A percentile compares a stretch with the other conserved stretches of the same genome.
Evolutionary conservation across 2,329 filamentous ascomycete genomes (phyloP).

Genomic region (Claviceps humidiphila): DNA sequence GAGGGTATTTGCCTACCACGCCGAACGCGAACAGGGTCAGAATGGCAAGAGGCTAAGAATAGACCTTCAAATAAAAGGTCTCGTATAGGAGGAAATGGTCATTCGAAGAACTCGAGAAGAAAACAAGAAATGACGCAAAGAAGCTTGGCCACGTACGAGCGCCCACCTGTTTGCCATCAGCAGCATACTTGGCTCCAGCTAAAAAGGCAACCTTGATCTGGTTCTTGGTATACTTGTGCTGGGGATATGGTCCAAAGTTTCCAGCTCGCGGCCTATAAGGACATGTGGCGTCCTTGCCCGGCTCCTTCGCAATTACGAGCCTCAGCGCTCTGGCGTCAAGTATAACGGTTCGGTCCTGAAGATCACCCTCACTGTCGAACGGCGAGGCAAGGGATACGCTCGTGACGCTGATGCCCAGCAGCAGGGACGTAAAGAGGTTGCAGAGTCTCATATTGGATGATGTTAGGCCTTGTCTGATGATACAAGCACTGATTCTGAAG

Average conservation of each 20-base stretch:
- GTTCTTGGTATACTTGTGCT: not conserved
- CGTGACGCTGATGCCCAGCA: not conserved
- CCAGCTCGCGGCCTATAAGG: not conserved
- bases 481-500: not conserved
- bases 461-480: not conserved
- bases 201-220: not conserved
- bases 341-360: not conserved
- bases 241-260: not conserved
- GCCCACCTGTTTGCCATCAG: not conserved
- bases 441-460: not conserved
- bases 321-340: not conserved
- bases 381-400: not conserved
- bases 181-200: not conserved
- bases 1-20: not conserved
- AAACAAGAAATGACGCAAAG: not conserved
- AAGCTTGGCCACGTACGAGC: not conserved
- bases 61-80: too few relatives aligned
- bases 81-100: not conserved
- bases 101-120: too few relatives aligned
- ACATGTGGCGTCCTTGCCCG: not conserved
- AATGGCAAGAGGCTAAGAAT: too few relatives aligned
- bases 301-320: not conserved
- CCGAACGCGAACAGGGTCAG: not conserved
- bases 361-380: not conserved
- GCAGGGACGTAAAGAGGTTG: not conserved